Base-by-base conservation (phyloP, 345 rosid species). In the Bruguiera parviflora region DNA sequence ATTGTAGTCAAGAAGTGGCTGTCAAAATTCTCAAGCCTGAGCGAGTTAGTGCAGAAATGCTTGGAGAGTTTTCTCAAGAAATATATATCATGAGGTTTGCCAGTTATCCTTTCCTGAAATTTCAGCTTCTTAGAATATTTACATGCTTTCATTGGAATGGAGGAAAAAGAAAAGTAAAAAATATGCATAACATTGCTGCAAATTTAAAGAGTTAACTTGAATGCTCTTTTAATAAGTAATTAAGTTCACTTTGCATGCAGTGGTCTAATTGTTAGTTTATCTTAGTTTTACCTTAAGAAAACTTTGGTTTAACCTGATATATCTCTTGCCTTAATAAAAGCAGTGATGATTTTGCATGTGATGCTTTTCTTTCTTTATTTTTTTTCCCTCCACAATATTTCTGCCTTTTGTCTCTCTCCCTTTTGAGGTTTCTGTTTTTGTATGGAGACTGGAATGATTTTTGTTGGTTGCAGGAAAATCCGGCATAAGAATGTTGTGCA, bases 1-100 rank as follows among this genome's bases (percentile, higher is more conserved):
- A 90, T 74, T 90, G 91, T 61, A 87, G 97, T 85, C 99, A 95
- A 74, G 99, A 95, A 72, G 98, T 92, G 66, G 99, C 99, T 58
- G 79, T 95, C 78, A 95, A 95, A 80, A 75, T 92, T 64, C 87
- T 95, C 58, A 92, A 95, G 84, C 88, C 90, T 64, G 98, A 93
- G 80, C 83, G 79, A 75, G 92, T 89, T 61, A 87, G 84, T 33
- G 70, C 85, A 9, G 94, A 90, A 75, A 86, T 87, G 89, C 82
- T 92, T 64, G 79, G 86, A 73, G 98, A 92, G 75, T 95, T 95
- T 72, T 84, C 94, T 62, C 99, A 92, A 79, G 99, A 95, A 85
- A 96, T 92, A 53, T 95, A 88, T 77, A 90, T 92, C 63, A 87
- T 95, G 98, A 90, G 98, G 98, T 95, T 71, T 71, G 86, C 76